Base-by-base conservation (phyloP, 495 filamentous ascomycete species). In the Penicillium cataractarum region DNA sequence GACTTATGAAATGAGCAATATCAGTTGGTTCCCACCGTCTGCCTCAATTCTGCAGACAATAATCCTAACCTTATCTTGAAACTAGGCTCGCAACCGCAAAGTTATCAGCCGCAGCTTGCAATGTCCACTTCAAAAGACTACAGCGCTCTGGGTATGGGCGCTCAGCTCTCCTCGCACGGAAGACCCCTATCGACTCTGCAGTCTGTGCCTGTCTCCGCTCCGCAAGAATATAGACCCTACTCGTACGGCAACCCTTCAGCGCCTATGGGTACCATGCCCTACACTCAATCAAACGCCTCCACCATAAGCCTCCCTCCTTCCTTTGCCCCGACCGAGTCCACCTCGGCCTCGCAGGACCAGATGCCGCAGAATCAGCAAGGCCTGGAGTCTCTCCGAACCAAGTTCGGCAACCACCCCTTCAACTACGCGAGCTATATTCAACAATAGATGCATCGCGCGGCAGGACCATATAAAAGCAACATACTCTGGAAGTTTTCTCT, bases 391-490 rank as follows among this genome's bases (percentile, higher is more conserved):
- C 35, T 77, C 55, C 57, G 75, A 50, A 63, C 57, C 40, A 77
- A 75, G 54, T 75, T 71, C 62, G 62, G 68, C 48, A 69, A 60
- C 31, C 70, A 71, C 37, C 66, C 75, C 8, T 79, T 71, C 57
- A 74, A 76, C 52, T 80, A 78, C 29, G 56, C 76, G 17, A 71
- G 68, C 58, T 80, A 70, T 72, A 75, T 75, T 40, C 58, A 65
- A 55, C 55, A 70, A 65, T 62, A 54, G 66, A 42, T 10, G 48
- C 48, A 31, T 58, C 42, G 48, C 35, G 40, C 31, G 63, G 60
- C 60, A 40, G 54, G 66, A 57, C 61, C 66, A 61, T 40, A 42
- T 26, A 67, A 61, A 60, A 61, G 8, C 9, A 52, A 32, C 15
- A 39, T 55, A 32, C 37, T 51, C 29, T 62, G 44, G 50, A 31